phyloP scores from a whole-genome alignment of 371 early-diverging fungal species.

The Blakeslea trispora region DNA sequence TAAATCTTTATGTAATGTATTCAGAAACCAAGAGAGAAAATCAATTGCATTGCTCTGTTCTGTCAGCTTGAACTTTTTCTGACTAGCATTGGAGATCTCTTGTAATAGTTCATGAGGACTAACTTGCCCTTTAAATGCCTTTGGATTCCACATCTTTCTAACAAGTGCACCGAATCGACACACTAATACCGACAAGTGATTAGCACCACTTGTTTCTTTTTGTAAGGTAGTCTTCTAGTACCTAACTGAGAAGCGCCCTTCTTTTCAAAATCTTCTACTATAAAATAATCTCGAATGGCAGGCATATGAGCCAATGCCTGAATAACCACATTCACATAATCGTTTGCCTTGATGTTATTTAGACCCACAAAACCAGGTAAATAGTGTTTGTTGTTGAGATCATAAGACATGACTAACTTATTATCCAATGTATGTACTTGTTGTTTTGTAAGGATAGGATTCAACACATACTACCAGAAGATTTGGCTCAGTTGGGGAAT shows the following conservation, averaged over 20 bases:
- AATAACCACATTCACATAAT: slow-evolving; percentile 93
- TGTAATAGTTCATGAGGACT: slow-evolving; percentile 96
- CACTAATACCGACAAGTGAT: slow-evolving; percentile 51
- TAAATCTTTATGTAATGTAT: slow-evolving; percentile 84
- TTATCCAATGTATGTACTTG: slow-evolving; percentile 76
- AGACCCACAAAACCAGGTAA: slow-evolving; percentile 93
- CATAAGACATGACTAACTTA: slow-evolving; percentile 64
- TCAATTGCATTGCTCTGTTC: slow-evolving; percentile 89
- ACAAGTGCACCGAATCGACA: slow-evolving; percentile 79
- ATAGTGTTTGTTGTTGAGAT: slow-evolving; percentile 87
- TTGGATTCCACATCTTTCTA: slow-evolving; percentile 94
- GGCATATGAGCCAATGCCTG: slow-evolving; percentile 91
- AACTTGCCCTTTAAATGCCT: slow-evolving; percentile 94
- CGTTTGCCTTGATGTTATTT: slow-evolving; percentile 95
- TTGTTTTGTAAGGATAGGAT: slow-evolving; percentile 76
- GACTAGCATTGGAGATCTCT: slow-evolving; percentile 87
- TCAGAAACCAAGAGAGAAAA: slow-evolving; percentile 93
- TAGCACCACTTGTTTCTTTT: neutral
- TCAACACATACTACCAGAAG: slow-evolving; percentile 68
- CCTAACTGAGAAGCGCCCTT: slow-evolving; percentile 58
- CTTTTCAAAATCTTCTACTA: slow-evolving; percentile 65
- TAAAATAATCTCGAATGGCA: slow-evolving; percentile 84
- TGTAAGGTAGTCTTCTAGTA: slow-evolving; percentile 25
- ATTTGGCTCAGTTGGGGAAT: too few species aligned
- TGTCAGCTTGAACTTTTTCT: slow-evolving; percentile 78